phyloP scores from a whole-genome alignment of 2,329 filamentous ascomycete genomes.

The Colletotrichum kahawae region DNA sequence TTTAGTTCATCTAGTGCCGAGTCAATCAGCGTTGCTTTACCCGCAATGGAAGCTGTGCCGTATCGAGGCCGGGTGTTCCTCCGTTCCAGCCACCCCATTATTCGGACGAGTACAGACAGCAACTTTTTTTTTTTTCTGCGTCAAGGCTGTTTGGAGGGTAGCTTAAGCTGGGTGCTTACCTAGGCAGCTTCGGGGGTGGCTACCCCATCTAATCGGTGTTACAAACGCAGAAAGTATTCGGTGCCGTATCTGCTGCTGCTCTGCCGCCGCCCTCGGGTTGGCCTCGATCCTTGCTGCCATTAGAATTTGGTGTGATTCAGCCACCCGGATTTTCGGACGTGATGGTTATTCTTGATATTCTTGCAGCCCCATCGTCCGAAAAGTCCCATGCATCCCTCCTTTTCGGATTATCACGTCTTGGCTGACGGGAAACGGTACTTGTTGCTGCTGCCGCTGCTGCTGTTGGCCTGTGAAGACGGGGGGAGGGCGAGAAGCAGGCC shows the following conservation, averaged over 20 bases:
- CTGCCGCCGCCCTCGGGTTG: neutral
- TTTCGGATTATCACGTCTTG: neutral
- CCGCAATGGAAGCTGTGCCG: neutral
- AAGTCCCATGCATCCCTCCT: neutral
- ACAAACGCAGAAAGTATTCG: neutral
- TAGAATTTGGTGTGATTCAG: neutral
- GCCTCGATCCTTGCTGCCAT: neutral
- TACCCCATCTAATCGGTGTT: neutral
- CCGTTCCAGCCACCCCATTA: constrained; percentile 16
- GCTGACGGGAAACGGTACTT: neutral
- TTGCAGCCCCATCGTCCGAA: neutral
- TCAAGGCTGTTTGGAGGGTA: neutral
- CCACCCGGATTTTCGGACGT: neutral
- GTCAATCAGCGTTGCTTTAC: neutral
- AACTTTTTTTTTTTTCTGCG: neutral
- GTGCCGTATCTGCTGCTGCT: neutral
- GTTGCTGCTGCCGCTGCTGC: neutral
- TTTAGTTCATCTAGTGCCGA: neutral
- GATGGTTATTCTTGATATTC: neutral
- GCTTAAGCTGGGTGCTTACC: neutral
- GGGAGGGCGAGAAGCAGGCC: neutral
- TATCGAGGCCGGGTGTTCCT: neutral
- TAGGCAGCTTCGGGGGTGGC: neutral
- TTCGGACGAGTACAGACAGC: neutral
- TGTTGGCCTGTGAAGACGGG: neutral